Conservation (phyloP, 768 basidiomycete species). For the Udeniomyces megalosporus region DNA sequence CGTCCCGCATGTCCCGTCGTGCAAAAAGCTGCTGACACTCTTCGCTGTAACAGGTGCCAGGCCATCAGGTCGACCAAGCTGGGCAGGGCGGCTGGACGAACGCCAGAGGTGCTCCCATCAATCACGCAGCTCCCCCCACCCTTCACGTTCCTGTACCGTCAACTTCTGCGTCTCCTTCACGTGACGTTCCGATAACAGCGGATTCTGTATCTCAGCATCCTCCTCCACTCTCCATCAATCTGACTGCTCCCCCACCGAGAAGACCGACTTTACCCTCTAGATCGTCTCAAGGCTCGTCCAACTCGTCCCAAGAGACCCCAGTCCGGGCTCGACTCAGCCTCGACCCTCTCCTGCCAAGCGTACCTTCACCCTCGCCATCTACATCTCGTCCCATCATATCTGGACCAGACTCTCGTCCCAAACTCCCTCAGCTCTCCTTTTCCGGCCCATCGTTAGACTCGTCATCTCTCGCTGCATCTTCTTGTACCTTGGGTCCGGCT, state of each 20-base stretch:
- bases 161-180: conserved; percentile 16
- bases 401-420: conserved; percentile 15
- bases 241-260: neutral
- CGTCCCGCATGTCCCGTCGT: neutral
- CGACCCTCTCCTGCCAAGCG: neutral
- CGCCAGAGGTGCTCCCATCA: conserved; percentile 7
- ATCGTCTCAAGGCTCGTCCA: neutral
- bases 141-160: conserved; percentile 17
- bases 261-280: neutral
- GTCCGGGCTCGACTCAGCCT: neutral
- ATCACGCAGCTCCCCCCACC: neutral
- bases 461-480: neutral
- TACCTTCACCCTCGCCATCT: conserved; percentile 4
- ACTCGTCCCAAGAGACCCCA: neutral
- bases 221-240: neutral
- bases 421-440: conserved; percentile 18
- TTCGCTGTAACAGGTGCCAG: conserved; percentile 18
- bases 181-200: neutral
- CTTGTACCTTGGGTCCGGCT: conserved; percentile 6
- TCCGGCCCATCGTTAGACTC: no score
- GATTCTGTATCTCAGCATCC: neutral
- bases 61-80: conserved; percentile 25
- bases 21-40: neutral
- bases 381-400: conserved; percentile 6
- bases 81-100: conserved; percentile 24